Percentiles rank a stretch among this genome's conserved stretches.
phyloP scores from a whole-genome alignment of 805 yeast genomes.

The Komagataella pseudopastoris region DNA sequence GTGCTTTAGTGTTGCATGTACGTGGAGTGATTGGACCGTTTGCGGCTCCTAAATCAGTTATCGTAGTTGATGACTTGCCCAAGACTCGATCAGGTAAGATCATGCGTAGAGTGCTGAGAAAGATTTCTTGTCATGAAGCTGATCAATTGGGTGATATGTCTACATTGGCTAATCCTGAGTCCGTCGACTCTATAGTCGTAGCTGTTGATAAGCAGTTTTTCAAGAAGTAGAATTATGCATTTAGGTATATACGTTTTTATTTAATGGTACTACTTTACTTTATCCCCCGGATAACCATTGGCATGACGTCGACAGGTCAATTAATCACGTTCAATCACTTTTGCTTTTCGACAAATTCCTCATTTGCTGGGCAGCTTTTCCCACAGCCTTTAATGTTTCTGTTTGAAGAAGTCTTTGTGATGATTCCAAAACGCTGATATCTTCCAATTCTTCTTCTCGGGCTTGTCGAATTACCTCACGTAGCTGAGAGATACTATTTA shows the following conservation, averaged over 20 bases:
- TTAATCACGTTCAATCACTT: not conserved
- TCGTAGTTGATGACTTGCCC: slow-evolving; percentile 85
- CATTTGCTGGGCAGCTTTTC: not conserved
- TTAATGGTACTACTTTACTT: not conserved
- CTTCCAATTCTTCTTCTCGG: slow-evolving; percentile 14
- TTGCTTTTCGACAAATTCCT: not conserved
- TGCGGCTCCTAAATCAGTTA: slow-evolving; percentile 84
- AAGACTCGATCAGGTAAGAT: slow-evolving; percentile 98
- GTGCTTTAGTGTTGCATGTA: slow-evolving; percentile 74
- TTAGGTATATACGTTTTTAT: not conserved
- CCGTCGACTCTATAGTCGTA: slow-evolving; percentile 63
- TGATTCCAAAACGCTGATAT: not conserved
- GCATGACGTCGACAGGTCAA: not conserved
- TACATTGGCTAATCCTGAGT: slow-evolving; percentile 76
- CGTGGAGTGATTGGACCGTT: slow-evolving; percentile 88
- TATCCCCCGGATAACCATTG: not conserved
- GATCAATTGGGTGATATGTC: slow-evolving; percentile 88
- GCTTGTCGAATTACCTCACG: slow-evolving; percentile 16
- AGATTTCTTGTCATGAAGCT: slow-evolving; percentile 83
- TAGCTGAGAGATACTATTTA: slow-evolving; percentile 11
- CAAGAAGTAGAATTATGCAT: slow-evolving; percentile 12
- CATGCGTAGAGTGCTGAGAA: slow-evolving; percentile 95
- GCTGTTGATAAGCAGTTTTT: slow-evolving; percentile 40
- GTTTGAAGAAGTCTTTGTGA: not conserved
- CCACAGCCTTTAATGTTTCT: not conserved